These are phyloP conservation scores for Cladosporium sphaerospermum DNA, from an alignment of 2,329 filamentous ascomycete species.

Conservation along the genomic window DNA sequence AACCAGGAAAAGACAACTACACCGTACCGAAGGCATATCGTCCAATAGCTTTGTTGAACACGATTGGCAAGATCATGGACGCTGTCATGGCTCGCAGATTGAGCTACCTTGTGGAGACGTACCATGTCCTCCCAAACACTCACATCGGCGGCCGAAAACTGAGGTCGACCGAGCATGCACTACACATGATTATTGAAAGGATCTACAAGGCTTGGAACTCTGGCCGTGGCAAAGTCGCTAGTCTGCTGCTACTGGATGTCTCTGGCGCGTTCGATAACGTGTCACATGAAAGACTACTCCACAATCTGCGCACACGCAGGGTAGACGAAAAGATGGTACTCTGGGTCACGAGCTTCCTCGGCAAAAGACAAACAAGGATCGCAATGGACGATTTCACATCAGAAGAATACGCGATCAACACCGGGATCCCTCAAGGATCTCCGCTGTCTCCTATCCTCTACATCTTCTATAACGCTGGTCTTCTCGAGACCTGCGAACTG, in stretches of 20 bases:
- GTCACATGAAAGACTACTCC: conserved; percentile 30
- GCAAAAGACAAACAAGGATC: conserved; percentile 9
- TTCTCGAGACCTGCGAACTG: conserved; percentile 21
- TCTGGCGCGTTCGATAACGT: conserved; percentile 31
- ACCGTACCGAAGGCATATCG: conserved; percentile 21
- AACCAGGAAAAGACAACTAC: conserved; percentile 23
- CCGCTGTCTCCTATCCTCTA: conserved; percentile 29
- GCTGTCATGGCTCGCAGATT: background rate
- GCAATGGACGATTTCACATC: conserved; percentile 17
- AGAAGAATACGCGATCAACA: conserved; percentile 16
- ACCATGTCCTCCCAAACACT: conserved; percentile 20
- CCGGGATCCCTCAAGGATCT: conserved; percentile 27
- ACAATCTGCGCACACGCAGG: conserved; percentile 28
- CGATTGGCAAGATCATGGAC: conserved; percentile 23
- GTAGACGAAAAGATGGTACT: conserved; percentile 21
- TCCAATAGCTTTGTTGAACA: conserved; percentile 23
- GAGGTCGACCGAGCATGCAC: conserved; percentile 23
- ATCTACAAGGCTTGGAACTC: conserved; percentile 18
- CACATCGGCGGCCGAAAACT: conserved; percentile 26
- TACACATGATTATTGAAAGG: conserved; percentile 24
- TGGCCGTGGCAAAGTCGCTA: conserved; percentile 21
- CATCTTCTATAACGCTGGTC: conserved; percentile 29
- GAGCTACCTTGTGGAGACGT: background rate
- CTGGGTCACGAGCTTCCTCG: conserved; percentile 28
- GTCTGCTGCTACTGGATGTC: conserved; percentile 28